Evolutionary conservation across 768 basidiomycete species (phyloP).

Genomic region (Rhizopogon sp.): DNA sequence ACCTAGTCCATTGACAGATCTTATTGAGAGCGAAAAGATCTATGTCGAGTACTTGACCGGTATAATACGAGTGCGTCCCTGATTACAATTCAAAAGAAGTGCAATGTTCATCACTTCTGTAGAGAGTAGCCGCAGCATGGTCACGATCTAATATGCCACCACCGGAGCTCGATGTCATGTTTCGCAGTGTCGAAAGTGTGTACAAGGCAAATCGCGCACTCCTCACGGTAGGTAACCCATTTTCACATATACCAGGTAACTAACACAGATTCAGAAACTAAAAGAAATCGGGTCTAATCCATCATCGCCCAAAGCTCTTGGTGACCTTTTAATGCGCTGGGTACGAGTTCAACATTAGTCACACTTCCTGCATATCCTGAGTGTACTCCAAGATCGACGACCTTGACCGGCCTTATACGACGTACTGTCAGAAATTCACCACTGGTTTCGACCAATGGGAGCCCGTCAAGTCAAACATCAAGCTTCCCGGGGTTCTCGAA

Average conservation of each 20-base stretch:
- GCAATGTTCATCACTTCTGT: slow-evolving; percentile 11
- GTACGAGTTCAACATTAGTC: slow-evolving; percentile 40
- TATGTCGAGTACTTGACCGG: slow-evolving; percentile 90
- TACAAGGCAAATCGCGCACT: slow-evolving; percentile 89
- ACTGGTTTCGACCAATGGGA: slow-evolving; percentile 82
- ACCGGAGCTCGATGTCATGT: slow-evolving; percentile 87
- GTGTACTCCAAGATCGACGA: slow-evolving; percentile 72
- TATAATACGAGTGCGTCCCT: slow-evolving; percentile 75
- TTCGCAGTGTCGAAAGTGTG: slow-evolving; percentile 85
- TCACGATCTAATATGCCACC: slow-evolving; percentile 93
- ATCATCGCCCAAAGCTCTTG: slow-evolving; percentile 87
- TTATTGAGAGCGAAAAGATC: slow-evolving; percentile 88
- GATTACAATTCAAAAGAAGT: slow-evolving; percentile 3
- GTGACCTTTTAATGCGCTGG: slow-evolving; percentile 97
- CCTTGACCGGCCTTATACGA: slow-evolving; percentile 79
- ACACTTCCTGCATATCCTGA: not conserved
- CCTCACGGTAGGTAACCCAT: slow-evolving; percentile 45
- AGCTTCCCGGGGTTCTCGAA: slow-evolving; percentile 61
- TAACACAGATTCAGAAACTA: slow-evolving; percentile 59
- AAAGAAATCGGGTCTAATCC: slow-evolving; percentile 93
- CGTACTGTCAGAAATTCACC: slow-evolving; percentile 68
- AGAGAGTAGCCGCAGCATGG: slow-evolving; percentile 99
- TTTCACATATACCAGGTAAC: not conserved
- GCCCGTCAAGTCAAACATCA: slow-evolving; percentile 70
- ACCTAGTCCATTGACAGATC: slow-evolving; percentile 81